Base-by-base conservation (phyloP, 257 asterid genomes). In the Plantago elongata region DNA sequence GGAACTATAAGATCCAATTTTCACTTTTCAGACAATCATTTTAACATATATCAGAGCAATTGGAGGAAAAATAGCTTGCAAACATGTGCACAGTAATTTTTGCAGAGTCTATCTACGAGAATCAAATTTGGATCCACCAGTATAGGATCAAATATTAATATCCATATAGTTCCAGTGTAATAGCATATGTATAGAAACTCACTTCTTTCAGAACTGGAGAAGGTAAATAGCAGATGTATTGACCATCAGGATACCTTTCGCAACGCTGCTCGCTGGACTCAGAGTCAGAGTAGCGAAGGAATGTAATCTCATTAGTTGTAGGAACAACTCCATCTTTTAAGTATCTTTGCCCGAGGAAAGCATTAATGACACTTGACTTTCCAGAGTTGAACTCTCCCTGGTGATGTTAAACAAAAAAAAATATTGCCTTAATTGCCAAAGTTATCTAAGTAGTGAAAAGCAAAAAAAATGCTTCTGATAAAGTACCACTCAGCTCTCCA, bases 321-420 rank as follows among this genome's bases (percentile, higher is more conserved):
- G 99, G 99, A 70, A 93, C 79, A 72, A 89, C 99, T 66, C 99
- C 97, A 71, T 89, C 96, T 76, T 67, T 74, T 61, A 93, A 75
- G 75, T 83, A 93, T 71, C 72, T 90, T 77, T 93, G 73, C 62
- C 99, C 99, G 63, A 89, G 95, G 80, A 93, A 78, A 75, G 99
- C 97, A 85, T 93, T 93, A 75, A 93, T 85, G 74, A 93, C 90
- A 70, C 95, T 82, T 11, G 96, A 93, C 82, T 93, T 93, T 67
- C 97, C 97, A 66, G 99, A 93, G 82, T 89, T 93, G 81, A 93
- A 89, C 78, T 89, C 99, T 67, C 99, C 99, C 99, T 93, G 78
- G 65, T 45, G 63, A 70, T 42, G 64, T 60, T 69, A 76, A 65
- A 62, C 80, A 59, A 46, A 54, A 9, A 82, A 59, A 46, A 54